Percentiles rank a stretch among this genome's conserved stretches.
Evolutionary conservation across 2,329 filamentous ascomycete species (phyloP).

Genomic region (Cladosporium oxysporum): DNA sequence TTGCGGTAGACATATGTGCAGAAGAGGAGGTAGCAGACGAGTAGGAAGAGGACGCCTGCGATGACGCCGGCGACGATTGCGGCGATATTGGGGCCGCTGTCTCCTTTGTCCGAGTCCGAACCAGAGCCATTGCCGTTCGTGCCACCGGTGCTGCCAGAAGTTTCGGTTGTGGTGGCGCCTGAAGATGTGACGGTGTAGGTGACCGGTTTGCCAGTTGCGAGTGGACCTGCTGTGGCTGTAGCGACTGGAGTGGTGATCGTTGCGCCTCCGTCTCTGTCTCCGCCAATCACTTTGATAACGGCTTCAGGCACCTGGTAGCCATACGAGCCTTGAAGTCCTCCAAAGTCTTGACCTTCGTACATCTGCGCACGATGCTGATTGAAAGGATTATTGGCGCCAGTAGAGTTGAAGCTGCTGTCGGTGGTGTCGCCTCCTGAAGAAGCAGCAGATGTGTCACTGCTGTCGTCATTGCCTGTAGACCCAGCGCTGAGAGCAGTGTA

Average conservation of each 20-base stretch:
- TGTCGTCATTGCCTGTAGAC: slow-evolving; percentile 36
- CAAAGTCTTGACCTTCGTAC: slow-evolving; percentile 47
- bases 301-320: slow-evolving; percentile 70
- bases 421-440: slow-evolving; percentile 5
- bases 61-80: slow-evolving; percentile 62
- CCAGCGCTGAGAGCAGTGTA: slow-evolving; percentile 67
- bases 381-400: slow-evolving; percentile 41
- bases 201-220: slow-evolving; percentile 68
- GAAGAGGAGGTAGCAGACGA: slow-evolving; percentile 68
- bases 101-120: slow-evolving; percentile 21
- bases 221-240: slow-evolving; percentile 66
- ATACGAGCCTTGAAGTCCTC: slow-evolving; percentile 59
- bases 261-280: slow-evolving; percentile 66
- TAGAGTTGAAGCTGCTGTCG: slow-evolving; percentile 32
- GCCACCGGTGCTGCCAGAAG: slow-evolving; percentile 39
- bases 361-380: slow-evolving; percentile 56
- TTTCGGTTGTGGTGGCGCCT: slow-evolving; percentile 51
- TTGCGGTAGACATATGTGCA: slow-evolving; percentile 73
- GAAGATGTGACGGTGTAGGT: slow-evolving; percentile 65
- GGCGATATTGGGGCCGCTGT: slow-evolving; percentile 49
- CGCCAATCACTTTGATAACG: slow-evolving; percentile 68
- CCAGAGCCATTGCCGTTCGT: slow-evolving; percentile 49
- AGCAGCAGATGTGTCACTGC: slow-evolving; percentile 24
- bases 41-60: slow-evolving; percentile 64
- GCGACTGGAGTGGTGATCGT: slow-evolving; percentile 65